Evolutionary conservation across 306 rosid genomes (phyloP), one percentile per base, ranked within the genome.

Genomic region (Adenanthera pavonina): DNA sequence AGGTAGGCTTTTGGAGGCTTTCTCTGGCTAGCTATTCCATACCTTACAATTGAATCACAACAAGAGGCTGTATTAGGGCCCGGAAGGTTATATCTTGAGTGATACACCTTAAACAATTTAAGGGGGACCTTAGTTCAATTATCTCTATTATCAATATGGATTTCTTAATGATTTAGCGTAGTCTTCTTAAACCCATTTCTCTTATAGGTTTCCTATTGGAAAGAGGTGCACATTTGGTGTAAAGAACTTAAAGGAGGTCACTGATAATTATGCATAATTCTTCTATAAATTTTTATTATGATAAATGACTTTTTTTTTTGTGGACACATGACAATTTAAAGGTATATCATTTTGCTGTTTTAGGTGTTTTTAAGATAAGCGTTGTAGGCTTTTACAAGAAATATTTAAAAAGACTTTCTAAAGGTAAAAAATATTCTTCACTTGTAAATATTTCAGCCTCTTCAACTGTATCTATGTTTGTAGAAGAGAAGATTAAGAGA

Each of bases 61-160:
- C 20, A 36, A 61, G 60, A 81, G 70, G 46, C 20, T n/a, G 72
- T 48, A 59, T 72, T 38, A 35, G 59, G 33, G 43, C 51, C 57
- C 41, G 51, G 66, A 78, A 66, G 66, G 44, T 61, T 62, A 35
- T 19, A 72, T 19, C 0, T 20, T 6, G 62, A 65, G 76, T 44
- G 61, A 62, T 53, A 71, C 68, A 19, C 67, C 14, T 62, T 57
- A 67, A 60, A 81, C 47, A 6, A 54, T 78, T 6, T 34, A 74
- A n/a, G 46, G 1, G 46, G 46, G 74, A 78, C 20, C 17, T 35
- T 66, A 53, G 44, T 33, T 52, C 59, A 73, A 43, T 43, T 36
- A 41, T 53, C 54, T 49, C 14, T 33, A 20, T 4, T 52, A 5
- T 30, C 41, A 15, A 76, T 17, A 79, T 47, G 48, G 41, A 6